These are phyloP conservation scores for Alloteropsis semialata DNA, from an alignment of 176 grass and related monocot genomes.

Conservation along the genomic window DNA sequence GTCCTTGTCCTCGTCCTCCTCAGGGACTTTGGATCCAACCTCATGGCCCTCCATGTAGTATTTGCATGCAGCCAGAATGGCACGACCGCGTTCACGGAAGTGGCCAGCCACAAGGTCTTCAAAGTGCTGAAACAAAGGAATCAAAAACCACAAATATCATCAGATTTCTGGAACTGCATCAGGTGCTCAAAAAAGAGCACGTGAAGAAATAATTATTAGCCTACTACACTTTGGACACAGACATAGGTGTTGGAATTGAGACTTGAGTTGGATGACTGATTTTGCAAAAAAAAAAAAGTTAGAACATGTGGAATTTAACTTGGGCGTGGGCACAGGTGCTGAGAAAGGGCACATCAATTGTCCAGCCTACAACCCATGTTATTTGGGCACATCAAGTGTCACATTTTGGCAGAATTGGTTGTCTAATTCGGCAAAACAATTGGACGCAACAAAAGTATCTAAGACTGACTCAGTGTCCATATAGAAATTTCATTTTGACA, in stretches of 20 bases:
- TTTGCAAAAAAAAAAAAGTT: not conserved
- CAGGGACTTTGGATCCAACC: conserved; percentile 60
- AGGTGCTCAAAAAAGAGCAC: not conserved
- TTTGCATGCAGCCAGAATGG: conserved; percentile 66
- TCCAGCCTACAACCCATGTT: not conserved
- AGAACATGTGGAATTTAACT: not conserved
- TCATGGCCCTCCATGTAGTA: conserved; percentile 68
- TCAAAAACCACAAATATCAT: conserved; percentile 1
- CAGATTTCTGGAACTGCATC: not conserved
- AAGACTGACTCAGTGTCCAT: not conserved
- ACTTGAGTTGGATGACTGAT: not conserved
- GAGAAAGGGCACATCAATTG: not conserved
- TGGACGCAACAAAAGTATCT: not conserved
- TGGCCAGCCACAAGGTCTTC: conserved; percentile 71
- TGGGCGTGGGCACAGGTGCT: not conserved
- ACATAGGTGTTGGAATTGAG: not conserved
- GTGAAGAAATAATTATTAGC: not conserved
- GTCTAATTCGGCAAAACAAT: not conserved
- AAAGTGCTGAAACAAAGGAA: conserved; percentile 76
- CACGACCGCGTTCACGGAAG: conserved; percentile 54
- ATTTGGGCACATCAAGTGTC: not conserved
- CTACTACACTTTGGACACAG: not conserved
- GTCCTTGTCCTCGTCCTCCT: conserved; percentile 30
- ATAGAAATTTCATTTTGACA: not conserved
- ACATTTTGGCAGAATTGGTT: not conserved